These are phyloP conservation scores for Stephania japonica DNA, from an alignment of 164 flowering plant genomes.

Conservation along the genomic window DNA sequence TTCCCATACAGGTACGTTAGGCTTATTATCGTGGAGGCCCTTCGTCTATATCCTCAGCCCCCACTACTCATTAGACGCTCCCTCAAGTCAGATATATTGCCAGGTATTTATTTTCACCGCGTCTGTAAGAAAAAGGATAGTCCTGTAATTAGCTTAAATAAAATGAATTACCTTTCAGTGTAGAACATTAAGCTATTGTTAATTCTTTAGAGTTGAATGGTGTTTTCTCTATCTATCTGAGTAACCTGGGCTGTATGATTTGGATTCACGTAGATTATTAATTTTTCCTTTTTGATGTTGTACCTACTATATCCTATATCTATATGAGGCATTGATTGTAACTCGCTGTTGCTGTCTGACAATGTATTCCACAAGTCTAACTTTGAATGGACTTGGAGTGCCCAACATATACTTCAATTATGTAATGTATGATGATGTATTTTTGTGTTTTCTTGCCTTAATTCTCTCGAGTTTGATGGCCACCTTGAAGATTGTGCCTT, in stretches of 20 bases:
- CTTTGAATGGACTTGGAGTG: no score
- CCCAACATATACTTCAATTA: no score
- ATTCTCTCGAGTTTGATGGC: no score
- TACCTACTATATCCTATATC: no score
- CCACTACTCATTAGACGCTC: constrained; percentile 91
- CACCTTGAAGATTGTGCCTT: no score
- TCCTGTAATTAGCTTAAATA: neutral
- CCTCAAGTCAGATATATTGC: constrained; percentile 74
- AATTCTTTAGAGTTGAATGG: neutral
- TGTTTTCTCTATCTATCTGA: neutral
- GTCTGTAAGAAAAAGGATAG: neutral
- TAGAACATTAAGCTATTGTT: neutral
- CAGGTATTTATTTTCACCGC: constrained; percentile 45
- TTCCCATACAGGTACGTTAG: constrained; percentile 59
- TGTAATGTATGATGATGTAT: no score
- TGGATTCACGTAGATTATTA: no score
- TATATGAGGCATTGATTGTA: no score
- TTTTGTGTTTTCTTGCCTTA: no score
- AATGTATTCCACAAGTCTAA: no score
- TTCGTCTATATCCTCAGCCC: constrained; percentile 96
- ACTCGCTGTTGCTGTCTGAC: no score
- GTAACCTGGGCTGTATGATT: neutral
- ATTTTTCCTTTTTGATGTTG: no score
- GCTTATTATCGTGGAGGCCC: constrained; percentile 77
- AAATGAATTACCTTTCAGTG: neutral